Evolutionary conservation across 2,329 filamentous ascomycete genomes (phyloP), one percentile per base, ranked within the genome.

Genomic region (Aspergillus sp.): DNA sequence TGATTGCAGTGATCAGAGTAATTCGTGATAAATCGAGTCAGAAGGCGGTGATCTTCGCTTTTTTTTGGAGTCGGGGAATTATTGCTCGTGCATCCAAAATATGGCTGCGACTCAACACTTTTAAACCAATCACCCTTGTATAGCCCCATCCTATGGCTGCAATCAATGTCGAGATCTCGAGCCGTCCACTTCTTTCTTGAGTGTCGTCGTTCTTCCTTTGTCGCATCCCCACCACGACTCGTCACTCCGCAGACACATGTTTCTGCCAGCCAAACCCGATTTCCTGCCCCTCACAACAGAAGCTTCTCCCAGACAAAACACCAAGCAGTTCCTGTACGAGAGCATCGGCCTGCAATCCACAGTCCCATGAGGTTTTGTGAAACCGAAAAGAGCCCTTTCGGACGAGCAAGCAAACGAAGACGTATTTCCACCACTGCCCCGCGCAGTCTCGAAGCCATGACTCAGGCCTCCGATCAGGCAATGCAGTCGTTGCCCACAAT

Each of bases 401-500:
- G 58, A 44, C 57, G 57, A 50, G 50, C 56, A 36, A 50, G 29
- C 27, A 69, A 68, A 49, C 60, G 58, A 43, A 57, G 62, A 46
- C 62, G 63, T 28, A 55, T 63, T 33, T 62, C 60, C 10, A 41
- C 43, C 19, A 47, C 51, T 28, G 46, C 45, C 19, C 31, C 40
- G 35, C 49, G 41, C 45, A 65, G 51, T 49, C 45, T 43, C 19
- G 40, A 49, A 47, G 46, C 37, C 28, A 67, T 65, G 64, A 47
- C 48, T 34, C 39, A 42, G 36, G 31, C 45, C 11, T 27, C 34
- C 10, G 30, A 49, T 42, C 27, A 29, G 32, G 44, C 26, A 32
- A 42, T 33, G 19, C 46, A 46, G 19, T 26, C 50, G 31, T 44
- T 56, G n/a, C 62, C 62, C 10, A 57, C 45, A n/a, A 71, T 85